A percentile compares a stretch with the other conserved stretches of the same genome.
phyloP scores from a whole-genome alignment of 352 stramenopile genomes.

The Globisporangium cederbergense region DNA sequence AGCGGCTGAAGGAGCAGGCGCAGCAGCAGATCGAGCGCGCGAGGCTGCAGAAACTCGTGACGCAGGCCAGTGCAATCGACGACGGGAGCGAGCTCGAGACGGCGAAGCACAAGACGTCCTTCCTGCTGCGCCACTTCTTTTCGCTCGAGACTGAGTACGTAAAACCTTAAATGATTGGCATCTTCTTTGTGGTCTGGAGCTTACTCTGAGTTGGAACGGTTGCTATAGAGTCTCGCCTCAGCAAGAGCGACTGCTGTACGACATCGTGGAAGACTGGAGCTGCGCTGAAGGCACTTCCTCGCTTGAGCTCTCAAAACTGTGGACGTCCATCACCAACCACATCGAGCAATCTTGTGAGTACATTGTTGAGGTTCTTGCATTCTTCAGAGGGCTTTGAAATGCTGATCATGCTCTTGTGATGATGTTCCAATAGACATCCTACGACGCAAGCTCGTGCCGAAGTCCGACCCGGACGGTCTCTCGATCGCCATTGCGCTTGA shows the following conservation, averaged over 20 bases:
- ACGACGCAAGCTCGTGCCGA: constrained; percentile 41
- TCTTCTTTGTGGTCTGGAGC: not conserved
- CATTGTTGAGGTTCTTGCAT: not conserved
- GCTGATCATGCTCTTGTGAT: not conserved
- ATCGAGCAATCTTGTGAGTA: constrained; percentile 69
- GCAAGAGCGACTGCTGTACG: constrained; percentile 45
- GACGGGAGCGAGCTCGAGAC: constrained; percentile 44
- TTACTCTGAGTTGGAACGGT: not conserved
- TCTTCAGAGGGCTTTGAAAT: too few species aligned
- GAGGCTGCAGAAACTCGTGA: constrained; percentile 44
- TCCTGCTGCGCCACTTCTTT: constrained; percentile 74
- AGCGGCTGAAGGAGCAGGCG: constrained; percentile 35
- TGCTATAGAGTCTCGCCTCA: constrained; percentile 16
- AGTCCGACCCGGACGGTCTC: constrained; percentile 37
- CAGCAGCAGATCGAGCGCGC: constrained; percentile 32
- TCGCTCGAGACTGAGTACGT: constrained; percentile 27
- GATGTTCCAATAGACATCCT: constrained; percentile 48
- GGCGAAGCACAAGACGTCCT: constrained; percentile 60
- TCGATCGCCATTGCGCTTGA: constrained; percentile 70
- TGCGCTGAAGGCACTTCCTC: constrained; percentile 35
- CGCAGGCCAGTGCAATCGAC: constrained; percentile 29
- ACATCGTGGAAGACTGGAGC: constrained; percentile 65
- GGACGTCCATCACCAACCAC: constrained; percentile 59
- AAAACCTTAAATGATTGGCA: constrained; percentile 3
- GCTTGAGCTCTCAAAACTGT: constrained; percentile 47